phyloP scores from a whole-genome alignment of 73 alveolate genomes.

The Tetrahymena borealis region DNA sequence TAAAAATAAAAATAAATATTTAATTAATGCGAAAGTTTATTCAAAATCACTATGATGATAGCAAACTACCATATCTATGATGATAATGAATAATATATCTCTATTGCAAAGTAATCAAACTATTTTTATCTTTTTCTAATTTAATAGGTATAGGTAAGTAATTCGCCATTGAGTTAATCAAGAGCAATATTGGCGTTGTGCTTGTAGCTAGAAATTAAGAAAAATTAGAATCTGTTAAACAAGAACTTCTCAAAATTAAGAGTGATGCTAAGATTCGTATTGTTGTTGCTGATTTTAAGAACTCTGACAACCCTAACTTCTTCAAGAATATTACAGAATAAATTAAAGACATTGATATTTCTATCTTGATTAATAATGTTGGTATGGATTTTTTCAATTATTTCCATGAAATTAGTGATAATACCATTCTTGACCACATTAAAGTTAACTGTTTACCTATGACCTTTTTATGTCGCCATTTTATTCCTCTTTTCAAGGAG shows the following conservation, averaged over 20 bases:
- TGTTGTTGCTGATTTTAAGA: slow-evolving; percentile 19
- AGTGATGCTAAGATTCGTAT: neutral
- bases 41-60: too few species aligned
- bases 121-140: neutral
- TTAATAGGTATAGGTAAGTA: slow-evolving; percentile 9
- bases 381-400: slow-evolving; percentile 22
- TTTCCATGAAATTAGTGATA: slow-evolving; percentile 12
- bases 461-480: neutral
- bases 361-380: slow-evolving; percentile 22
- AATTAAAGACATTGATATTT: slow-evolving; percentile 4
- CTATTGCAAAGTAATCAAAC: neutral
- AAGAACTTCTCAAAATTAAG: neutral
- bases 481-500: slow-evolving; percentile 10
- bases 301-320: slow-evolving; percentile 1
- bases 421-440: slow-evolving; percentile 2
- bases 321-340: slow-evolving; percentile 4
- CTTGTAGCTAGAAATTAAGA: slow-evolving; percentile 29
- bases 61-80: too few species aligned
- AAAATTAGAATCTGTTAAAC: slow-evolving; percentile 9
- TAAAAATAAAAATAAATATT: too few species aligned
- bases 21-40: too few species aligned
- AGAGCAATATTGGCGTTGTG: slow-evolving; percentile 1
- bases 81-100: neutral
- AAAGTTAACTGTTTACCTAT: slow-evolving; percentile 17
- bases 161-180: slow-evolving; percentile 2